Evolutionary conservation across 148 eudicot species (phyloP).

Genomic region (Amaranthus palmeri): DNA sequence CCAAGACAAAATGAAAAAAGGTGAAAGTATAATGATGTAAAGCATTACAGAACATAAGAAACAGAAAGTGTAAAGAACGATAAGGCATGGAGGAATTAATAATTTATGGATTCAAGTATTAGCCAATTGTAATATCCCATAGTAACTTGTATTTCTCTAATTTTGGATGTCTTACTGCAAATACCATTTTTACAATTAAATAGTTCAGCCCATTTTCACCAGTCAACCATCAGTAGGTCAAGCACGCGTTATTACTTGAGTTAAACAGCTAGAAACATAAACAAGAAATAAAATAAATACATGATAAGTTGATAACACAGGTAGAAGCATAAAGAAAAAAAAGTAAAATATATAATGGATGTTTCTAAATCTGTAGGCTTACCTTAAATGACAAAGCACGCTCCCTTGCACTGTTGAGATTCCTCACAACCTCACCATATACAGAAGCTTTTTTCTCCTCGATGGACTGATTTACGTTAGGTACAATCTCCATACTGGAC

Average conservation of each 20-base stretch:
- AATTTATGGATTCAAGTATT: too few relatives aligned
- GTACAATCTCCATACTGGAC: constrained; percentile 62
- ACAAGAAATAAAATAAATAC: background rate
- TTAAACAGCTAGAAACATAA: background rate
- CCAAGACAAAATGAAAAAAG: too few relatives aligned
- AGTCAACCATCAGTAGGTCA: background rate
- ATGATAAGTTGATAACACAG: background rate
- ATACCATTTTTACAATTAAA: too few relatives aligned
- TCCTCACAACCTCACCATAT: constrained; percentile 74
- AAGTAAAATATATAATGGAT: background rate
- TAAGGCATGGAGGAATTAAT: too few relatives aligned
- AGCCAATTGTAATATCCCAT: too few relatives aligned
- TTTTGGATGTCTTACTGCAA: too few relatives aligned
- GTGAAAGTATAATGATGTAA: too few relatives aligned
- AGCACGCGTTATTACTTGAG: background rate
- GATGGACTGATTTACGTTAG: constrained; percentile 50
- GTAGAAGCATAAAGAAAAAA: background rate
- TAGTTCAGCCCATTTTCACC: background rate
- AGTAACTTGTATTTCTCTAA: too few relatives aligned
- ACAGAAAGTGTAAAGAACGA: too few relatives aligned
- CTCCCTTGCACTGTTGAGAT: constrained; percentile 70
- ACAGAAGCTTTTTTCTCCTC: constrained; percentile 77
- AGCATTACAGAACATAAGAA: too few relatives aligned
- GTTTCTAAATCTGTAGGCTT: constrained; percentile 16
- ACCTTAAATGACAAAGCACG: constrained; percentile 71